phyloP scores from a whole-genome alignment of 441 rosid species.

The Euphorbia celastroides region DNA sequence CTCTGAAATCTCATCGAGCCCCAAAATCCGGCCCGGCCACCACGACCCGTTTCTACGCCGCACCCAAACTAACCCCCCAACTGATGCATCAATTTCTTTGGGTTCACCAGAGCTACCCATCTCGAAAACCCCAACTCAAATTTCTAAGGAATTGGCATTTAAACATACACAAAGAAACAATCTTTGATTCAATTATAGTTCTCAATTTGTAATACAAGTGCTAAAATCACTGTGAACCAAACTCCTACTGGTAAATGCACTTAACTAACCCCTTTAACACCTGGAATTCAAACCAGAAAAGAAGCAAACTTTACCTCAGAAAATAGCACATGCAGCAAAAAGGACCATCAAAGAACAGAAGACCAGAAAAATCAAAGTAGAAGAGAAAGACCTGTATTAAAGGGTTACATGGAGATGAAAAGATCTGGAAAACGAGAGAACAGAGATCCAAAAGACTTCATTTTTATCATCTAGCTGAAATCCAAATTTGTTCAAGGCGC shows the following conservation, averaged over 20 bases:
- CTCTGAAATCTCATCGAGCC: conserved; percentile 61
- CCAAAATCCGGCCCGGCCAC: conserved; percentile 97
- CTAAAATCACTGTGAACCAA: no score
- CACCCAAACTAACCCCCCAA: conserved; percentile 96
- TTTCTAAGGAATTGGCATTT: conserved; percentile 9
- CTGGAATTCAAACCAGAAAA: conserved; percentile 26
- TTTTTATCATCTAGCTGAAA: conserved; percentile 1
- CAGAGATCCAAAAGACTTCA: conserved; percentile 12
- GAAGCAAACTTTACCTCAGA: conserved; percentile 11
- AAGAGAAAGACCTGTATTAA: conserved; percentile 16
- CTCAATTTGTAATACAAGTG: conserved; percentile 22
- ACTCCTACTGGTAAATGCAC: conserved; percentile 26
- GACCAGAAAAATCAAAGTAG: no score
- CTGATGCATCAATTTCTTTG: conserved; percentile 67
- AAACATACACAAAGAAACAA: conserved; percentile 13
- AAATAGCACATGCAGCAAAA: conserved; percentile 38
- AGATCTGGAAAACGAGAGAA: conserved; percentile 16
- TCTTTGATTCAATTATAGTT: conserved; percentile 25
- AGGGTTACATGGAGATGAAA: conserved; percentile 19
- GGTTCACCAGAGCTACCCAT: conserved; percentile 84
- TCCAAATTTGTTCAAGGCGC: background rate
- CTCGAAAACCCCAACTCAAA: conserved; percentile 29
- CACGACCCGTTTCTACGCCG: conserved; percentile 97
- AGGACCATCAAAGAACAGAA: conserved; percentile 8
- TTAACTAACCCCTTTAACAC: conserved; percentile 24